Conservation (phyloP, 495 filamentous ascomycete species). For the Aspergillus campestris region DNA sequence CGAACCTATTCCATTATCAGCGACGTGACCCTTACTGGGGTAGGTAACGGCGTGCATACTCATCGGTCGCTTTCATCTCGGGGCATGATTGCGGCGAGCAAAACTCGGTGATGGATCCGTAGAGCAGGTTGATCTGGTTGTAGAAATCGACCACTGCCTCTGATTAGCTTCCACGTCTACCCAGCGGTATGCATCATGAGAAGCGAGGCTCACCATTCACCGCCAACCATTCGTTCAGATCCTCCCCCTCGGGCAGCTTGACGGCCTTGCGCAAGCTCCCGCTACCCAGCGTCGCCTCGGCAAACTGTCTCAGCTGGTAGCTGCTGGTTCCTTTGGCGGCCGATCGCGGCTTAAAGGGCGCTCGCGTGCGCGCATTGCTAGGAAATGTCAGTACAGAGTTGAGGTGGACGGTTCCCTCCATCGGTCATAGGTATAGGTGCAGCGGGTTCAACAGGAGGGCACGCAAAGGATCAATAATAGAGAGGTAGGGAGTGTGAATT, state of each 20-base stretch:
- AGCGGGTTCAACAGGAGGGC: constrained; percentile 25
- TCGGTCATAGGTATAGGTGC: constrained; percentile 22
- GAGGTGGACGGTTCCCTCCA: background rate
- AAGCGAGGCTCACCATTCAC: constrained; percentile 66
- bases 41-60: constrained; percentile 45
- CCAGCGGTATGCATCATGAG: background rate
- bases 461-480: constrained; percentile 25
- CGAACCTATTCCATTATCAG: constrained; percentile 55
- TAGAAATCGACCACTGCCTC: constrained; percentile 93
- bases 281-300: constrained; percentile 90
- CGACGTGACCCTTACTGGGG: background rate
- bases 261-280: constrained; percentile 94
- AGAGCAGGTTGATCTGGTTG: constrained; percentile 98
- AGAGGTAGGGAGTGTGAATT: constrained; percentile 8
- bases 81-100: constrained; percentile 95
- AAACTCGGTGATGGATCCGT: constrained; percentile 97
- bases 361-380: constrained; percentile 83
- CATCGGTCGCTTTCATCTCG: constrained; percentile 99
- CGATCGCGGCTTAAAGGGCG: constrained; percentile 85
- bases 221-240: constrained; percentile 94
- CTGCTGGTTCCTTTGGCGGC: constrained; percentile 82
- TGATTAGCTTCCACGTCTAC: constrained; percentile 3
- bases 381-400: constrained; percentile 37
- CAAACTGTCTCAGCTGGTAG: constrained; percentile 95
- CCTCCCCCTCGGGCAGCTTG: constrained; percentile 92